phyloP scores from a whole-genome alignment of 805 yeast genomes.

The Candida sakaeoensis region DNA sequence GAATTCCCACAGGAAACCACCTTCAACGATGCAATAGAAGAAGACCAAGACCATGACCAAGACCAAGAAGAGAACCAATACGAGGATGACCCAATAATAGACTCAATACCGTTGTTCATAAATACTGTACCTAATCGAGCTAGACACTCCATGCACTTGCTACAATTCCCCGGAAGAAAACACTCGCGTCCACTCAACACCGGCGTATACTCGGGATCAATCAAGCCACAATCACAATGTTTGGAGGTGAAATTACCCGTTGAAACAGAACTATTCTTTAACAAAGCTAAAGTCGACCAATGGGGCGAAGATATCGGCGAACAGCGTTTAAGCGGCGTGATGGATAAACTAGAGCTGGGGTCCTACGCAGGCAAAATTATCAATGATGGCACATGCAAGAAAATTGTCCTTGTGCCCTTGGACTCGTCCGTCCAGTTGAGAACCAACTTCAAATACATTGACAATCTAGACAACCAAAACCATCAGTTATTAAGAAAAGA shows the following conservation, averaged over 20 bases:
- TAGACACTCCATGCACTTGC: constrained; percentile 29
- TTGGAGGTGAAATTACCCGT: constrained; percentile 77
- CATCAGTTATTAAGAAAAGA: constrained; percentile 31
- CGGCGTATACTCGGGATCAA: constrained; percentile 38
- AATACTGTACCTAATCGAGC: constrained; percentile 20
- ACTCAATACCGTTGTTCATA: constrained; percentile 34
- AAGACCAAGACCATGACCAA: neutral
- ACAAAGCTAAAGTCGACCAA: constrained; percentile 54
- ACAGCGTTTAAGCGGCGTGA: constrained; percentile 71
- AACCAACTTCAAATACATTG: constrained; percentile 78
- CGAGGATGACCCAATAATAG: constrained; percentile 38
- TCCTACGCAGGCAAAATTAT: constrained; percentile 32
- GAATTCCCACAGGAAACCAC: constrained; percentile 3
- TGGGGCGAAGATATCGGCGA: constrained; percentile 58
- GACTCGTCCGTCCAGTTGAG: constrained; percentile 71
- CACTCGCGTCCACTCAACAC: constrained; percentile 36
- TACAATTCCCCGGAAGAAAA: constrained; percentile 56
- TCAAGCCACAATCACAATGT: constrained; percentile 60
- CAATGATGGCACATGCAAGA: constrained; percentile 16
- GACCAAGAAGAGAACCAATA: too few species aligned
- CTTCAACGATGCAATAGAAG: neutral
- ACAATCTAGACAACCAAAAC: constrained; percentile 49
- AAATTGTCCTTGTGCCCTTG: constrained; percentile 62
- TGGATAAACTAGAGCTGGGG: constrained; percentile 48
- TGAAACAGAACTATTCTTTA: constrained; percentile 65